Evolutionary conservation across 2,329 filamentous ascomycete genomes (phyloP), one percentile per base, ranked within the genome.

Genomic region (Talaromyces funiculosus): DNA sequence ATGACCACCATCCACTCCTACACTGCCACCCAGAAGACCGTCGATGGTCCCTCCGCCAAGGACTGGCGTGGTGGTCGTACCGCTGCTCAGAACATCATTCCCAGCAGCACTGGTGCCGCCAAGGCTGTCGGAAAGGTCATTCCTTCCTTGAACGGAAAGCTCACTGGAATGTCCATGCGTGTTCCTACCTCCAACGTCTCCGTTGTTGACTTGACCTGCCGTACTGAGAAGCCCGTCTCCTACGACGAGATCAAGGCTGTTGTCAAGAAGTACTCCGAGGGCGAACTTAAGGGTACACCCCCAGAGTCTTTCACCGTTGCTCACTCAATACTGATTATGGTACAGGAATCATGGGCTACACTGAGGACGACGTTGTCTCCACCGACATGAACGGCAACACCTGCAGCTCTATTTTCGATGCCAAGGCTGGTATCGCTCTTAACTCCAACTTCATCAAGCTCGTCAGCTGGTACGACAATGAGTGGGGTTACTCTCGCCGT

Each of bases 101-200:
- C 94, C 81, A 91, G 87, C 84, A 96, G 90, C 86, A 99, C 94
- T 68, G 94, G 94, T 87, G 94, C 94, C 80, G 94, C 94, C 78
- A 99, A 99, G 91, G 94, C 94, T 77, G 94, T 99, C 82, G 94
- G 94, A 83, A 99, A 99, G 89, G 94, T 97, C 84, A 97, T 97
- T 75, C 94, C 94, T 72, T 82, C 86, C 71, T 88, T 99, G 70
- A 97, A 97, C 83, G 94, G 94, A 86, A 99, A 99, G 89, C 91
- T 97, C 69, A 99, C 94, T 69, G 94, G 94, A 83, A 97, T 99
- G 94, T 86, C 94, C 74, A 94, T 99, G 90, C 94, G 94, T 89
- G 93, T 99, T 63, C 94, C 94, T 71, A 97, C 94, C 71, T 81
- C 90, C 85, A 97, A 99, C 85, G 94, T 99, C 79, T 99, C 94